Base-by-base conservation (phyloP, 257 asterid genomes). In the Nicotiana attenuata region DNA sequence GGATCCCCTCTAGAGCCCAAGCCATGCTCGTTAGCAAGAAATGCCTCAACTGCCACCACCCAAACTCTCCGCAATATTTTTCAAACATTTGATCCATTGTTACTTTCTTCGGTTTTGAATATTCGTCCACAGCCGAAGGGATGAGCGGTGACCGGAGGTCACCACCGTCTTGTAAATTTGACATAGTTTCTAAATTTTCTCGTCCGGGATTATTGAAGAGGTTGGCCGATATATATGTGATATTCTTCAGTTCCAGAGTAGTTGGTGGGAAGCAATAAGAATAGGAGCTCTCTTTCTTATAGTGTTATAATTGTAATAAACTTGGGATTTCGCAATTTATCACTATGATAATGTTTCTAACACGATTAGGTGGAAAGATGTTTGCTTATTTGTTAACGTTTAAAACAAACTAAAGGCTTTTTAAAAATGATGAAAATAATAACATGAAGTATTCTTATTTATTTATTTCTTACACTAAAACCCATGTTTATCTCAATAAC, bases 1-100 rank as follows among this genome's bases (percentile, higher is more conserved):
- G 97, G 71, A 93, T 87, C 0, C 97, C 97, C 88, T 93, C 97
- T 2, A 94, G 86, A 13, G 97, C 97, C 98, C 97, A 94, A 1
- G 97, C 97, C 85, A 87, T 78, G 87, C 93, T 90, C 1, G 97
- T 90, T 1, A 94, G 77, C 5, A 93, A 82, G 6, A 94, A 92
- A 91, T 94, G 98, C 47, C 85, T 83, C n/a, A 89, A 33, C 81
- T 94, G 98, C 98, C 98, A 94, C 85, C 82, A 31, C 69, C 98
- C 97, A 7, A 94, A 92, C 83, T 94, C 97, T 50, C 97, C 98
- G 88, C 97, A 92, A 55, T 93, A 80, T 17, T 88, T 92, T 5
- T 75, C 87, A 59, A 94, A 60, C 96, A 91, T 92, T 75, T 86
- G 94, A 84, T 93, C 98, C 65, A 94, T 88, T 84, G 89, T 77